phyloP scores from a whole-genome alignment of 1,284 basidiomycete genomes.

The Cryptococcus depauperatus region DNA sequence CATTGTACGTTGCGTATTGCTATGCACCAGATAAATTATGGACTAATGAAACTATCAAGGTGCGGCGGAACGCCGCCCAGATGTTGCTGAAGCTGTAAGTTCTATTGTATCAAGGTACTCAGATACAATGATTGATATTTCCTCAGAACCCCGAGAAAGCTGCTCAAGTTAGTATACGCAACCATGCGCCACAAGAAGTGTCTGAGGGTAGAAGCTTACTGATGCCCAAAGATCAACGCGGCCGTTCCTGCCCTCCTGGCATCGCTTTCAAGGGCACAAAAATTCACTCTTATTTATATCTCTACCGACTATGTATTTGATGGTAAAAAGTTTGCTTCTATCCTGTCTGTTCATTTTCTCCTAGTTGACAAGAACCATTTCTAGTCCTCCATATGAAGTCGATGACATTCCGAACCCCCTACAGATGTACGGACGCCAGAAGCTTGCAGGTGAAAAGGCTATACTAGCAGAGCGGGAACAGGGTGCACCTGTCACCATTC shows the following conservation, averaged over 20 bases:
- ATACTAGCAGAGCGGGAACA: constrained; percentile 25
- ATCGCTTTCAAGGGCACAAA: constrained; percentile 24
- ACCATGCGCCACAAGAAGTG: neutral
- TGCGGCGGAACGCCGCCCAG: constrained; percentile 48
- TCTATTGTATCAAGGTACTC: neutral
- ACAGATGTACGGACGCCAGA: constrained; percentile 47
- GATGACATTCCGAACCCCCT: constrained; percentile 46
- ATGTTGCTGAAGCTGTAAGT: constrained; percentile 41
- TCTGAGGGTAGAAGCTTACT: neutral
- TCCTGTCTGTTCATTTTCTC: neutral
- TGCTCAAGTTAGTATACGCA: constrained; percentile 20
- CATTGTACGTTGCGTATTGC: neutral
- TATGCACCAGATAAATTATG: neutral
- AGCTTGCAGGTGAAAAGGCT: constrained; percentile 39
- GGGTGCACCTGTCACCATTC: constrained; percentile 33
- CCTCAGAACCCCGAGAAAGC: constrained; percentile 45
- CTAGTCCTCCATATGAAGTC: constrained; percentile 47
- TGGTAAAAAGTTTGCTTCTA: constrained; percentile 31
- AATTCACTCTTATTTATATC: constrained; percentile 47
- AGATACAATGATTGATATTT: neutral
- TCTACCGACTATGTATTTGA: constrained; percentile 47
- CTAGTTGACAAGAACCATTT: neutral
- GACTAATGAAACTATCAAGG: constrained; percentile 14
- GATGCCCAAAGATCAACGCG: constrained; percentile 43
- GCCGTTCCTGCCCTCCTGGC: constrained; percentile 45